Percentiles rank a stretch among this genome's conserved stretches.
Conservation (phyloP, 208 protist genomes). For the Trichomonas vaginalis region DNA sequence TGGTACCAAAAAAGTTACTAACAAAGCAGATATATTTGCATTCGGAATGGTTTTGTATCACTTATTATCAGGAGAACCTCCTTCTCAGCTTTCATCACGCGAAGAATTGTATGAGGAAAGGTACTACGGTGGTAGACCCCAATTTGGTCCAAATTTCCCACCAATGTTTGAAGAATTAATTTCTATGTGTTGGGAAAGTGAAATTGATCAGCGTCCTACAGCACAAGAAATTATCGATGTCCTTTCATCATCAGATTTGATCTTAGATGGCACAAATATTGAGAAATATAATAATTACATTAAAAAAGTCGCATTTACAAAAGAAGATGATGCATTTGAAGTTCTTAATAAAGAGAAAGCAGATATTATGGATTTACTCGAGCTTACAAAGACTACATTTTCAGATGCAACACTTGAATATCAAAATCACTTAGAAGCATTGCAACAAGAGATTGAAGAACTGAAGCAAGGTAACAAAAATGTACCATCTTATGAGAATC, state of each 20-base stretch:
- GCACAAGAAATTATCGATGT: neutral
- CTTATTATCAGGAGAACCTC: neutral
- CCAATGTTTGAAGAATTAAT: neutral
- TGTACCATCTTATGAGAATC: neutral
- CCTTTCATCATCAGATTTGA: neutral
- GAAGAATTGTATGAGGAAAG: neutral
- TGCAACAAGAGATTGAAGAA: neutral
- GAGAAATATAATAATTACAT: neutral
- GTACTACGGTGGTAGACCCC: neutral
- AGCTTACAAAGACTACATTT: neutral
- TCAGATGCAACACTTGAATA: neutral
- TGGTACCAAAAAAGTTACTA: neutral
- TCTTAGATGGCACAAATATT: neutral
- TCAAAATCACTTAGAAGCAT: neutral
- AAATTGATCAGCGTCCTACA: neutral
- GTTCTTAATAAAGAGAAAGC: neutral
- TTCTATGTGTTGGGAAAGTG: neutral
- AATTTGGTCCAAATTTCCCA: neutral
- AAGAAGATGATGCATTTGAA: neutral
- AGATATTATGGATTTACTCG: neutral
- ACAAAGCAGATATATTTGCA: neutral
- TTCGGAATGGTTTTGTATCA: neutral
- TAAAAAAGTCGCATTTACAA: neutral
- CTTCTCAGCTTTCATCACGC: neutral
- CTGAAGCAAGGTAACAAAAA: neutral